phyloP scores from a whole-genome alignment of 257 asterid species.

The Buddleja alternifolia region DNA sequence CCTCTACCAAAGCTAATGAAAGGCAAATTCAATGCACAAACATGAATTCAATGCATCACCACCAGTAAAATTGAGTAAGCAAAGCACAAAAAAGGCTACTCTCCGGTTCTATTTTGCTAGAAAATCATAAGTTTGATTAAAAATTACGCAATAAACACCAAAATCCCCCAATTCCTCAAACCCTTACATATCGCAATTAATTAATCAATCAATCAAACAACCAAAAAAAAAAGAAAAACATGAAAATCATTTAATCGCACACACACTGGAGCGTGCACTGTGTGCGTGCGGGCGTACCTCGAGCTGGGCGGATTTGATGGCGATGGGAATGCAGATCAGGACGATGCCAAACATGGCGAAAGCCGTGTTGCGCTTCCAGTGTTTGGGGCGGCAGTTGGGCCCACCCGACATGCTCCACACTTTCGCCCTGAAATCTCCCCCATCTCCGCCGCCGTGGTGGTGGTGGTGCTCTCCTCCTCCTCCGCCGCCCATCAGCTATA shows the following conservation, averaged over 20 bases:
- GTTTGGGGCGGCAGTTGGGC: slow-evolving; percentile 86
- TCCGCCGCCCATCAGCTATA: slow-evolving; percentile 84
- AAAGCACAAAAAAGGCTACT: neutral
- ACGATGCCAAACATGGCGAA: slow-evolving; percentile 89
- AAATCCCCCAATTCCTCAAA: neutral
- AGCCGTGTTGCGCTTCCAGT: slow-evolving; percentile 98
- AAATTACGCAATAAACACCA: neutral
- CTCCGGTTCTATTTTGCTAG: neutral
- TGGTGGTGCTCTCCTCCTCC: slow-evolving; percentile 88
- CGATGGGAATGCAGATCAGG: slow-evolving; percentile 75
- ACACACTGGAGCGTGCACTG: neutral
- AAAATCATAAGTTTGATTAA: slow-evolving; percentile 2
- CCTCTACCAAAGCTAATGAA: too few relatives aligned
- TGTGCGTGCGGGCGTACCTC: slow-evolving; percentile 40
- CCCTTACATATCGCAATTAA: neutral
- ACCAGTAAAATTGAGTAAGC: neutral
- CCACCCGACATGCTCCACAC: slow-evolving; percentile 98
- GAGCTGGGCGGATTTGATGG: slow-evolving; percentile 25
- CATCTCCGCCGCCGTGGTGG: too few relatives aligned
- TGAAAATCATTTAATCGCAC: neutral
- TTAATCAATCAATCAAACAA: slow-evolving; percentile 4
- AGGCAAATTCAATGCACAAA: too few relatives aligned
- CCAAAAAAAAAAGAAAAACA: neutral
- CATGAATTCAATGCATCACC: too few relatives aligned
- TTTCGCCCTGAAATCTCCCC: slow-evolving; percentile 80